phyloP scores from a whole-genome alignment of 139 green algal species.

The Chlorella sp. region DNA sequence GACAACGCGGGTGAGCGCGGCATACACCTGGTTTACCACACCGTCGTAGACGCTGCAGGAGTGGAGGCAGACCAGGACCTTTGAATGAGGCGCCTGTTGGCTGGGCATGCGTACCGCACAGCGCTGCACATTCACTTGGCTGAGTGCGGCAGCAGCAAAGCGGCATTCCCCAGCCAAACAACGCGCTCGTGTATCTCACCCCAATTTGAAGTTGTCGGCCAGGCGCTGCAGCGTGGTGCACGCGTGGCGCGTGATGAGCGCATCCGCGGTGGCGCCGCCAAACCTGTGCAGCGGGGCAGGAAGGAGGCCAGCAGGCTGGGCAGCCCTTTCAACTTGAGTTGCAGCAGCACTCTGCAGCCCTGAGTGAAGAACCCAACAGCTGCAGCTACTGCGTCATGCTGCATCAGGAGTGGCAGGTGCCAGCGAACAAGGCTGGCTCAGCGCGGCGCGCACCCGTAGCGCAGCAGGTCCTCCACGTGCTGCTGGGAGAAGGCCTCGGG shows the following conservation, averaged over 20 bases:
- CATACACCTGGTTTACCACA: conserved; percentile 50
- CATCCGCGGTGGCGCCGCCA: conserved; percentile 39
- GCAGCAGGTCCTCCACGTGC: conserved; percentile 59
- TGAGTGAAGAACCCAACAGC: too few species aligned
- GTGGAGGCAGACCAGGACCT: too few species aligned
- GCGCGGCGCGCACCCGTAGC: conserved; percentile 8
- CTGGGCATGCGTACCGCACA: too few species aligned
- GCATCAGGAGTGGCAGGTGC: too few species aligned
- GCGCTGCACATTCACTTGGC: too few species aligned
- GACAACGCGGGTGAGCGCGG: conserved; percentile 51
- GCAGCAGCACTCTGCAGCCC: too few species aligned
- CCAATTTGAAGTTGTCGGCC: conserved; percentile 24
- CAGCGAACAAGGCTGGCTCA: too few species aligned
- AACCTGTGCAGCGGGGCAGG: not conserved
- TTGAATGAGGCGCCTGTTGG: too few species aligned
- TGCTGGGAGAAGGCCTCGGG: conserved; percentile 57
- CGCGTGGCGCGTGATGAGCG: conserved; percentile 70
- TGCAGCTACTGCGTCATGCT: too few species aligned
- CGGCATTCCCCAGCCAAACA: not conserved
- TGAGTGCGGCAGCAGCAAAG: not conserved
- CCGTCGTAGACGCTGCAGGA: conserved; percentile 39
- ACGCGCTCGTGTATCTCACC: not conserved
- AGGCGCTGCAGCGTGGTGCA: conserved; percentile 55
- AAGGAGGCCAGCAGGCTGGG: too few species aligned
- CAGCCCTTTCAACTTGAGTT: too few species aligned